These are phyloP conservation scores for Pleoardoris graminearum DNA, from an alignment of 2,329 filamentous ascomycete genomes.

Conservation along the genomic window DNA sequence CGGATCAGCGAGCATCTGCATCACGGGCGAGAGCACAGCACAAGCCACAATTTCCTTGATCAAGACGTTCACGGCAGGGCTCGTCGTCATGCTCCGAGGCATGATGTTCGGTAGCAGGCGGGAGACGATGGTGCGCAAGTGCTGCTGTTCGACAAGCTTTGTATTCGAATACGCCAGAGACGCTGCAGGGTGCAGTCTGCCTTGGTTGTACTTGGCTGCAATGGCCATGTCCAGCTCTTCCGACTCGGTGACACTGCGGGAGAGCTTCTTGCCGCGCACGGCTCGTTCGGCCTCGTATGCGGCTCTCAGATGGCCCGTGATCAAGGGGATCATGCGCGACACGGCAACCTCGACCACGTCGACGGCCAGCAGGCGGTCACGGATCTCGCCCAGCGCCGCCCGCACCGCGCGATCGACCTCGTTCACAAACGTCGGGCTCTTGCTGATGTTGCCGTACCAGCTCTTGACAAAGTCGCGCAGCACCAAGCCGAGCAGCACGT, in stretches of 20 bases:
- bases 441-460: slow-evolving; percentile 89
- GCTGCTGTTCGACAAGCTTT: slow-evolving; percentile 83
- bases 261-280: slow-evolving; percentile 84
- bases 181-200: slow-evolving; percentile 84
- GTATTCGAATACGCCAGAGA: slow-evolving; percentile 81
- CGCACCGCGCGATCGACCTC: slow-evolving; percentile 84
- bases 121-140: slow-evolving; percentile 75
- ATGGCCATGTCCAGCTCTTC: slow-evolving; percentile 95
- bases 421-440: slow-evolving; percentile 76
- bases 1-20: slow-evolving; percentile 81
- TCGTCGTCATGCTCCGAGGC: slow-evolving; percentile 73
- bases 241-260: slow-evolving; percentile 88
- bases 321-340: slow-evolving; percentile 79
- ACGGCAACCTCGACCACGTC: slow-evolving; percentile 85
- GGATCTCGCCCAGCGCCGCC: slow-evolving; percentile 69
- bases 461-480: slow-evolving; percentile 81
- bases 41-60: slow-evolving; percentile 91
- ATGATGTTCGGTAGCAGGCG: slow-evolving; percentile 75
- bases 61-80: slow-evolving; percentile 77
- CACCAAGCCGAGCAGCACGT: slow-evolving; percentile 75
- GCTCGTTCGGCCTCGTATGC: slow-evolving; percentile 88
- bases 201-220: slow-evolving; percentile 89
- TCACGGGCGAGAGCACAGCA: slow-evolving; percentile 80
- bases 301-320: slow-evolving; percentile 86
- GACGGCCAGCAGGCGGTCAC: slow-evolving; percentile 71